These are phyloP conservation scores for Pleurotus djamor DNA, from an alignment of 768 basidiomycete genomes.

Conservation along the genomic window DNA sequence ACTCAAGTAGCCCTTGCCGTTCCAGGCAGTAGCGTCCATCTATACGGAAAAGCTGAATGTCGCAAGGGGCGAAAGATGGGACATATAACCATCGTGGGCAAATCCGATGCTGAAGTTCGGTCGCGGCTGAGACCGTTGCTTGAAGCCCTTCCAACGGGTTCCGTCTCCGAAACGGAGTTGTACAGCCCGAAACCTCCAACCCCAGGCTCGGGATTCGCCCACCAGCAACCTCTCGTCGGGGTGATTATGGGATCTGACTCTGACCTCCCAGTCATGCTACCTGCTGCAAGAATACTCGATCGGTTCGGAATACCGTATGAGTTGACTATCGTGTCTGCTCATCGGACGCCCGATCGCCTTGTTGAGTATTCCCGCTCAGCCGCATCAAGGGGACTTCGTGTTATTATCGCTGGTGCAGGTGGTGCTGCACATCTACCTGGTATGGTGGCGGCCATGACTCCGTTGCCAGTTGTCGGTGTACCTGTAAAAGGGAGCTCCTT, in stretches of 20 bases:
- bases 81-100: constrained; percentile 87
- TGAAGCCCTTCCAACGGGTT: constrained; percentile 51
- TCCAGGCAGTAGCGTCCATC: constrained; percentile 79
- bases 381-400: constrained; percentile 58
- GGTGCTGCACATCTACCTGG: constrained; percentile 98
- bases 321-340: constrained; percentile 94
- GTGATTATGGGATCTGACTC: constrained; percentile 99
- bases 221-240: constrained; percentile 76
- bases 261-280: constrained; percentile 91
- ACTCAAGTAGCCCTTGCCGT: constrained; percentile 59
- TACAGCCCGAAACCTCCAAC: constrained; percentile 47
- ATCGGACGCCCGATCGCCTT: constrained; percentile 88
- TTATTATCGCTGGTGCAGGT: constrained; percentile 95
- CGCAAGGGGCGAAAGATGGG: constrained; percentile 97
- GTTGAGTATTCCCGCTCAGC: constrained; percentile 81
- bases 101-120: constrained; percentile 74
- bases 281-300: constrained; percentile 83
- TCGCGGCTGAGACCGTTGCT: constrained; percentile 74
- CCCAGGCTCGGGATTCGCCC: constrained; percentile 52
- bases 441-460: constrained; percentile 96
- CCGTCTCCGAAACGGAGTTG: constrained; percentile 44
- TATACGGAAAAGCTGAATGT: constrained; percentile 93
- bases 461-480: constrained; percentile 91
- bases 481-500: constrained; percentile 94
- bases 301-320: constrained; percentile 88